Percentiles rank a stretch among this genome's conserved stretches.
These are phyloP conservation scores for Paramecium sexaurelia DNA, from an alignment of 73 alveolate genomes.

Conservation along the genomic window DNA sequence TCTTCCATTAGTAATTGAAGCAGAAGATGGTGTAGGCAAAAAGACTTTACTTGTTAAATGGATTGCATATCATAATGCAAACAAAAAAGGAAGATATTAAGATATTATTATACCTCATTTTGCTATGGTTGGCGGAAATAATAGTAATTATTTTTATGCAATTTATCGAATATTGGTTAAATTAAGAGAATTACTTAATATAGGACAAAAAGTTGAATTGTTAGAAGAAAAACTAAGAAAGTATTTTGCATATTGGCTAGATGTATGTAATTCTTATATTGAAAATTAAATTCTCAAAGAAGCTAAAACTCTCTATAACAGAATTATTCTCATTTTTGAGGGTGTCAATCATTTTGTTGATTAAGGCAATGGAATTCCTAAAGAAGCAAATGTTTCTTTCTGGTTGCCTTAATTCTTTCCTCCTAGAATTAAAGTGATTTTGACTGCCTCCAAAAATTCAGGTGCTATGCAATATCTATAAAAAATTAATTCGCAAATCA, in stretches of 20 bases:
- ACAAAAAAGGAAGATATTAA: slow-evolving; percentile 65
- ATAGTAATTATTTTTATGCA: slow-evolving; percentile 69
- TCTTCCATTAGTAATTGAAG: slow-evolving; percentile 75
- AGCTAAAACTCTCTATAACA: slow-evolving; percentile 55
- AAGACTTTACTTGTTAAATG: slow-evolving; percentile 74
- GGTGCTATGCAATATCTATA: slow-evolving; percentile 74
- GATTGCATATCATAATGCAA: slow-evolving; percentile 70
- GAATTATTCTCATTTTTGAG: slow-evolving; percentile 73
- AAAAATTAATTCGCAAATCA: slow-evolving; percentile 46
- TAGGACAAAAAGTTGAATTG: slow-evolving; percentile 75
- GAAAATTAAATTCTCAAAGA: slow-evolving; percentile 68
- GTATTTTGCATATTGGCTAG: slow-evolving; percentile 79
- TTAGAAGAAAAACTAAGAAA: slow-evolving; percentile 78
- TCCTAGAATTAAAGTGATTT: slow-evolving; percentile 72
- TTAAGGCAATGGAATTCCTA: neutral
- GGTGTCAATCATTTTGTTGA: slow-evolving; percentile 78
- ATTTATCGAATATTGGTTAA: slow-evolving; percentile 73
- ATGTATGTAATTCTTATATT: slow-evolving; percentile 70
- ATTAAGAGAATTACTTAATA: slow-evolving; percentile 72
- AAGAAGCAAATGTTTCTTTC: slow-evolving; percentile 77
- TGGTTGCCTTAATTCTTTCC: slow-evolving; percentile 84
- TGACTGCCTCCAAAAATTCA: slow-evolving; percentile 71
- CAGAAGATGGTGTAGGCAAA: slow-evolving; percentile 82
- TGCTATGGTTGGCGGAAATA: slow-evolving; percentile 72
- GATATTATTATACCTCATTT: slow-evolving; percentile 66